These are phyloP conservation scores for Diddensiella santjacobensis DNA, from an alignment of 805 yeast genomes.

Conservation along the genomic window DNA sequence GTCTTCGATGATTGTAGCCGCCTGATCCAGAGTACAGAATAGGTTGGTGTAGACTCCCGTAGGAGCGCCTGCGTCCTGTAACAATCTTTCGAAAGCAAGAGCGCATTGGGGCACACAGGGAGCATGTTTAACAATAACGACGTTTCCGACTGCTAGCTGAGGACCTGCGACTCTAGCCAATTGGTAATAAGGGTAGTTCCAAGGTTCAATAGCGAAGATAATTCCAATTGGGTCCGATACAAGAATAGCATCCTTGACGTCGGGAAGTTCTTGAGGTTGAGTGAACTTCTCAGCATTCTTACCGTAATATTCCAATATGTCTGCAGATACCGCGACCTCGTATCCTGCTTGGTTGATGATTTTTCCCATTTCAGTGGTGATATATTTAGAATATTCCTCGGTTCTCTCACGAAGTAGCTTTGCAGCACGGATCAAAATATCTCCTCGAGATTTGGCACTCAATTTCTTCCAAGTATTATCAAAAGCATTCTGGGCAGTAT, in stretches of 20 bases:
- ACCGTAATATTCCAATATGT: slow-evolving; percentile 55
- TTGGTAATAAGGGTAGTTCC: slow-evolving; percentile 68
- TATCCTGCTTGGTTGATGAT: slow-evolving; percentile 61
- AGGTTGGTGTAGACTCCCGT: slow-evolving; percentile 47
- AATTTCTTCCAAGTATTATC: slow-evolving; percentile 45
- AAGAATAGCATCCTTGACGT: slow-evolving; percentile 50
- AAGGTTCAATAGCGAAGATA: slow-evolving; percentile 60
- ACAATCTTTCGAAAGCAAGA: slow-evolving; percentile 52
- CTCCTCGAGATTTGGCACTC: slow-evolving; percentile 54
- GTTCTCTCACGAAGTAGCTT: slow-evolving; percentile 49
- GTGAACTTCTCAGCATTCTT: slow-evolving; percentile 60
- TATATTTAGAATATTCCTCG: slow-evolving; percentile 57
- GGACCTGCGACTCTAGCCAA: slow-evolving; percentile 63
- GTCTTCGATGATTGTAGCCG: slow-evolving; percentile 49
- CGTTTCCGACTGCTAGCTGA: slow-evolving; percentile 63
- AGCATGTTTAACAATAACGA: slow-evolving; percentile 60
- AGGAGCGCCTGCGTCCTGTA: slow-evolving; percentile 59
- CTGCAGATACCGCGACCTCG: slow-evolving; percentile 45
- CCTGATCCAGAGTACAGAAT: slow-evolving; percentile 44
- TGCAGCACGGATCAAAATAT: slow-evolving; percentile 47
- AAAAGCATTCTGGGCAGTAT: slow-evolving; percentile 51
- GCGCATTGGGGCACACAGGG: slow-evolving; percentile 59
- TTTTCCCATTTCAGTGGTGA: slow-evolving; percentile 80
- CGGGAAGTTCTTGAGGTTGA: slow-evolving; percentile 61
- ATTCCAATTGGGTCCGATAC: slow-evolving; percentile 54